Base-by-base conservation (phyloP, 768 basidiomycete species). In the Strobilomyces confusus region DNA sequence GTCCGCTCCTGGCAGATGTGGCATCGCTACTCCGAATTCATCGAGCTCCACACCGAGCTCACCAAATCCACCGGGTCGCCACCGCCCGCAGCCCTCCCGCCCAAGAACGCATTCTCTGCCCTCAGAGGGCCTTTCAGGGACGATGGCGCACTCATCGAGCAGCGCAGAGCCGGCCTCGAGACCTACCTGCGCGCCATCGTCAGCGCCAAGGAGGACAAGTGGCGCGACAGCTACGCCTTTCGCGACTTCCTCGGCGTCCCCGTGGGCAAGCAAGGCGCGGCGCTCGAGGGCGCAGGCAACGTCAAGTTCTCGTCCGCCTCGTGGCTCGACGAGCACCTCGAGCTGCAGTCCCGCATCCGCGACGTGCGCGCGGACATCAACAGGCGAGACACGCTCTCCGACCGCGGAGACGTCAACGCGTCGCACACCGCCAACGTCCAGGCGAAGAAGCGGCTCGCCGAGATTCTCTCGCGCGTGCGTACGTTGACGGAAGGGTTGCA, bases 1-100 rank as follows among this genome's bases (percentile, higher is more conserved):
- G 89, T 93, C 26, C 86, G 90, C 56, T 87, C 91, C 66, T 98
- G 95, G 94, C 83, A 87, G 52, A 89, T 97, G 79, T 90, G 89
- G 84, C 78, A 88, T 53, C 88, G 95, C 46, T 98, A 98, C 74
- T 94, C 92, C 40, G 93, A 97, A 72, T 98, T 98, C 72, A 84
- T 81, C 65, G 85, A 91, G 62, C 83, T 98, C 8, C 81, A 95
- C 69, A 79, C 80, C 9, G 88, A 94, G 63, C 82, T 97, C 62
- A 79, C 80, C 25, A 86, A 87, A 65, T 80, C 85, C n/a, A 81
- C 81, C n/a, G 86, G 86, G 15, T 79, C 83, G n/a, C 72, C 86
- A 19, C 92, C 94, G 12, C 94, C 95, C 13, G 78, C 71, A 17
- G 56, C 77, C n/a, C 80, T 98, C 19, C 95, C 95, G 34, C 83